A percentile compares a stretch with the other conserved stretches of the same genome.
Evolutionary conservation across 192 early-diverging fungal genomes (phyloP).

Genomic region (Helicostylum pulchrum): DNA sequence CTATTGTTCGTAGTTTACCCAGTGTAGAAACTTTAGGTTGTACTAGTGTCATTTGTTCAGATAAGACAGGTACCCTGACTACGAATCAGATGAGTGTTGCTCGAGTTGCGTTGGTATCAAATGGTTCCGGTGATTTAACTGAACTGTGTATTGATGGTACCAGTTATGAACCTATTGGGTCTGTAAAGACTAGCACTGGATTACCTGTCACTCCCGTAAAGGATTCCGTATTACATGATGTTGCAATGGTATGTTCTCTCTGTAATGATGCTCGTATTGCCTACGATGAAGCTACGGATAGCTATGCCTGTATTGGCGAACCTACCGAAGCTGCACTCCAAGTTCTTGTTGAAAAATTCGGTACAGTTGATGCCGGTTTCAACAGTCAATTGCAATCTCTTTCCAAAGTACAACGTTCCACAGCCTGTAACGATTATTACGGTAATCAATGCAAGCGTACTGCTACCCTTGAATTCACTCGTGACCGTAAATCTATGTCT

Average conservation of each 20-base stretch:
- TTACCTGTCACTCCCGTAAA: constrained; percentile 45
- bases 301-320: constrained; percentile 85
- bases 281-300: constrained; percentile 63
- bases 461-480: constrained; percentile 88
- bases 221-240: constrained; percentile 61
- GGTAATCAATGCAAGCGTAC: constrained; percentile 56
- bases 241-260: constrained; percentile 77
- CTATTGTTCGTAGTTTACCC: constrained; percentile 91
- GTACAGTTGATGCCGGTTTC: constrained; percentile 64
- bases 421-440: constrained; percentile 74
- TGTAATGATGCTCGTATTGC: constrained; percentile 90
- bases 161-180: constrained; percentile 83
- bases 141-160: constrained; percentile 83
- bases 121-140: constrained; percentile 39
- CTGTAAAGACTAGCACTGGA: constrained; percentile 33
- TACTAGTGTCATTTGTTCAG: constrained; percentile 96
- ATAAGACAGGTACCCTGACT: constrained; percentile 99
- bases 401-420: constrained; percentile 55
- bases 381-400: constrained; percentile 57
- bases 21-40: constrained; percentile 97
- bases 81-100: constrained; percentile 96
- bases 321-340: constrained; percentile 97
- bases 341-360: constrained; percentile 91
- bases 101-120: constrained; percentile 55
- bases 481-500: constrained; percentile 98